Base-by-base conservation (phyloP, 768 basidiomycete species). In the Lactarius tabidus region DNA sequence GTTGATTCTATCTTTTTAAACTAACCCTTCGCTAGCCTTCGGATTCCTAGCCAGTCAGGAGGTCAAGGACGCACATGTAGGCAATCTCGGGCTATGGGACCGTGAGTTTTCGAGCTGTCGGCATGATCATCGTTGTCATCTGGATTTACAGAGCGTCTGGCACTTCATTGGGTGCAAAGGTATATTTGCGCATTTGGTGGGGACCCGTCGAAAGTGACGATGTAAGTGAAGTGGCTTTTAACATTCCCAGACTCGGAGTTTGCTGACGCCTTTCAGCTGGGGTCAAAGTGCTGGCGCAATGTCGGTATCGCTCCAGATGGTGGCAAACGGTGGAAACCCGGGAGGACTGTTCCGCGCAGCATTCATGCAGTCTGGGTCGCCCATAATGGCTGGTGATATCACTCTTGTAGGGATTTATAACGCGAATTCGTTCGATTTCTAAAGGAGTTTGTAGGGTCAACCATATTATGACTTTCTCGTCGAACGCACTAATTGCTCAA, bases 171-270 rank as follows among this genome's bases (percentile, higher is more conserved):
- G 88, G 75, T 89, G 2, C 82, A 86, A 66, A 82, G 85, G 70
- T 84, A 90, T 70, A 86, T 89, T 62, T 68, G 72, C 36, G 75
- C 76, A 6, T 90, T 88, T 69, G 87, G 88, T 1, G 88, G 89
- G 12, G 85, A 89, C 71, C 81, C 83, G 0, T 72, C 71, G 7
- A 85, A 83, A 72, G 85, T 86, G 2, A 84, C 83, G 0, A 79
- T 84, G 81, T 85, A 72, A 60, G 81, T 26, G 26, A 51, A 45
- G 26, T 60, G 58, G 54, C 58, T 35, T 57, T 65, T 59, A 51
- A 62, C 28, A 36, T 33, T 3, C n/a, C 33, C 33, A 8, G 33
- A 33, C 33, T 33, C 35, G 4, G 28, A 48, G 10, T 48, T 10
- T 38, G 20, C 60, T 63, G 15, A 63, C 23, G 6, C 10, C 31